A percentile compares a stretch with the other conserved stretches of the same genome.
phyloP scores from a whole-genome alignment of 495 filamentous ascomycete species.

The Copromyces sp. region DNA sequence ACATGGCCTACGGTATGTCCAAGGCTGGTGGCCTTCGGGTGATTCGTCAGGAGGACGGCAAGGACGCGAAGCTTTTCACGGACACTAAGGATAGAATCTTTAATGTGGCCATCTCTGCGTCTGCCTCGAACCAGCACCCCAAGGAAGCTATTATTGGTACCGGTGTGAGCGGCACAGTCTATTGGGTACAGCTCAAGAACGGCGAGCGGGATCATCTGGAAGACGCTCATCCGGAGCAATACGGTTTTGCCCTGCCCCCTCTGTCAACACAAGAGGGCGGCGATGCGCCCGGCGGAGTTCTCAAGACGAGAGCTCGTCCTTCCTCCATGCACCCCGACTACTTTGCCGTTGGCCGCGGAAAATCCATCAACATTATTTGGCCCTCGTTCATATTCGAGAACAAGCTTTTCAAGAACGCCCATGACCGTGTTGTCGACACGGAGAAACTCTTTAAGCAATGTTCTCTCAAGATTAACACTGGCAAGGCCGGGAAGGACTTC shows the following conservation, averaged over 20 bases:
- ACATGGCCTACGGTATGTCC: conserved; percentile 86
- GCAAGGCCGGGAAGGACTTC: conserved; percentile 98
- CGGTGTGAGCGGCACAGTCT: conserved; percentile 85
- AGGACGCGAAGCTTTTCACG: conserved; percentile 79
- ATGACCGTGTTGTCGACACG: conserved; percentile 63
- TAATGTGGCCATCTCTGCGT: conserved; percentile 73
- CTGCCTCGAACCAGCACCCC: conserved; percentile 35
- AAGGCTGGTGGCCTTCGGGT: conserved; percentile 86
- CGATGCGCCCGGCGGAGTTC: conserved; percentile 73
- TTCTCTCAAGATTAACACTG: conserved; percentile 82
- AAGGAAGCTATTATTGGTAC: conserved; percentile 82
- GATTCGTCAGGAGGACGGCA: conserved; percentile 87
- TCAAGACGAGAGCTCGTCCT: conserved; percentile 89
- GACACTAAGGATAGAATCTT: conserved; percentile 84
- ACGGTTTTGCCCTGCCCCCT: conserved; percentile 74
- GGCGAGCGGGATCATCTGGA: conserved; percentile 64
- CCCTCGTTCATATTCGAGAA: conserved; percentile 63
- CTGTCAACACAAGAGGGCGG: conserved; percentile 57
- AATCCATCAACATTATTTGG: conserved; percentile 87
- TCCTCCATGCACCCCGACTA: conserved; percentile 81
- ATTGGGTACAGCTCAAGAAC: conserved; percentile 72
- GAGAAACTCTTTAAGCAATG: conserved; percentile 81
- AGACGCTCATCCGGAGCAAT: conserved; percentile 57
- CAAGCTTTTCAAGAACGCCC: conserved; percentile 58
- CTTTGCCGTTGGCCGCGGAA: conserved; percentile 91